Evolutionary conservation across 2,329 filamentous ascomycete species (phyloP).

Genomic region (Grosmannia clavigera): DNA sequence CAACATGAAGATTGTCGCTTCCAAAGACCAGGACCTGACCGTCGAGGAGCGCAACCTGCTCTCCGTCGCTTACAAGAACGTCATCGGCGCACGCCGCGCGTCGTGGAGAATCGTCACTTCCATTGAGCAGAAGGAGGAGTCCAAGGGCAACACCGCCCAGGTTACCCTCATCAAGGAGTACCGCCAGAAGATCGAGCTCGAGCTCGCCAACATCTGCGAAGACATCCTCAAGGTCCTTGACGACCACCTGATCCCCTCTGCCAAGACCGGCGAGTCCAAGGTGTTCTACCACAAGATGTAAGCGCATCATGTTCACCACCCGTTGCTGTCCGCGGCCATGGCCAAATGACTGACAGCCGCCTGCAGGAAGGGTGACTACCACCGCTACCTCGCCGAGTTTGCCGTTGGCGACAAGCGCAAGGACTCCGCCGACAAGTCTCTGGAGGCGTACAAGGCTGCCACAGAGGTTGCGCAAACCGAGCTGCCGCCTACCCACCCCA

Average conservation of each 20-base stretch:
- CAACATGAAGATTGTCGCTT: constrained; percentile 98
- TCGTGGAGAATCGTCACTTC: constrained; percentile 98
- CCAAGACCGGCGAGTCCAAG: constrained; percentile 93
- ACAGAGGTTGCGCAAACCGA: constrained; percentile 84
- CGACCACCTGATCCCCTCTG: constrained; percentile 85
- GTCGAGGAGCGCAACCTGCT: constrained; percentile 97
- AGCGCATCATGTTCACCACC: constrained; percentile 6
- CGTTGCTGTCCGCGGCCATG: background rate
- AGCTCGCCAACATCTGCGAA: constrained; percentile 95
- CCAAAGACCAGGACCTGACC: constrained; percentile 68
- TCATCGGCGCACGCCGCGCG: constrained; percentile 90
- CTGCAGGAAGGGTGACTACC: constrained; percentile 94
- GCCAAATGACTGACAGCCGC: constrained; percentile 10
- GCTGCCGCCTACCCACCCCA: constrained; percentile 83
- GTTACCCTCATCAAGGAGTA: constrained; percentile 93
- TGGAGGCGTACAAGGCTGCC: constrained; percentile 92
- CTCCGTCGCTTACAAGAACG: constrained; percentile 98
- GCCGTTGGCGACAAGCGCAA: constrained; percentile 90
- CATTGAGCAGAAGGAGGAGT: constrained; percentile 99
- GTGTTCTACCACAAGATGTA: constrained; percentile 99
- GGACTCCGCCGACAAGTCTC: constrained; percentile 83
- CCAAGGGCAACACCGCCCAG: constrained; percentile 90
- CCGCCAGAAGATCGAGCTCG: constrained; percentile 94
- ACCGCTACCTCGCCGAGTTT: constrained; percentile 97
- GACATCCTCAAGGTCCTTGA: constrained; percentile 94